A percentile compares a stretch with the other conserved stretches of the same genome.
These are phyloP conservation scores for Balakata baccata DNA, from an alignment of 345 rosid genomes.

Conservation along the genomic window DNA sequence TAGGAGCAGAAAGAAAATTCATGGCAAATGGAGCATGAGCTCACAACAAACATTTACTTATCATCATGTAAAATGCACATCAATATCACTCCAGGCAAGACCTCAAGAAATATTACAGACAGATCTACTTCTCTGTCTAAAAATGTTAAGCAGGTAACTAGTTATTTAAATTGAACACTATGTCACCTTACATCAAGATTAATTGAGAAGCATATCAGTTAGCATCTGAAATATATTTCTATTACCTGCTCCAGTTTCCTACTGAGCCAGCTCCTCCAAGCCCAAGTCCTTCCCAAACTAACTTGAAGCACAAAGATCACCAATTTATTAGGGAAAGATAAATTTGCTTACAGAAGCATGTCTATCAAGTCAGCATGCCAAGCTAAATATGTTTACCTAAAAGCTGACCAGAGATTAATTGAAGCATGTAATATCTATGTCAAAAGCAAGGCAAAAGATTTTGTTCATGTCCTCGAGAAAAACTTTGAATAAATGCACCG, in stretches of 20 bases:
- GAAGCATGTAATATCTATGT: not conserved
- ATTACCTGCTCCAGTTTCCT: constrained; percentile 87
- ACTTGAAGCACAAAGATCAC: constrained; percentile 43
- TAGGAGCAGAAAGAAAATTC: not conserved
- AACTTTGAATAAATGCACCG: not conserved
- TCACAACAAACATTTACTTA: not conserved
- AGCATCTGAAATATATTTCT: not conserved
- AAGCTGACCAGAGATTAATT: not conserved
- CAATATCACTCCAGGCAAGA: not conserved
- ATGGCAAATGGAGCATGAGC: not conserved
- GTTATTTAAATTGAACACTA: not conserved
- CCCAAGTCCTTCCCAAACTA: constrained; percentile 93
- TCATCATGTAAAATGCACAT: constrained; percentile 1
- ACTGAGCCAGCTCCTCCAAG: constrained; percentile 66
- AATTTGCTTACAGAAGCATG: not conserved
- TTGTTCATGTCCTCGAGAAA: not conserved
- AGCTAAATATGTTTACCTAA: not conserved
- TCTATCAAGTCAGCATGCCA: not conserved
- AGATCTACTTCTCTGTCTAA: not conserved
- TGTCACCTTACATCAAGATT: not conserved
- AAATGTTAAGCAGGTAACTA: not conserved
- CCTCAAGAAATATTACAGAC: not conserved
- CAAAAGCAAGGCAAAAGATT: not conserved
- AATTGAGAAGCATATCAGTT: not conserved
- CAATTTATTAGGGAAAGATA: constrained; percentile 18